Evolutionary conservation across 306 rosid genomes (phyloP), one percentile per base, ranked within the genome.

Genomic region (Vigna reflexopilosa): DNA sequence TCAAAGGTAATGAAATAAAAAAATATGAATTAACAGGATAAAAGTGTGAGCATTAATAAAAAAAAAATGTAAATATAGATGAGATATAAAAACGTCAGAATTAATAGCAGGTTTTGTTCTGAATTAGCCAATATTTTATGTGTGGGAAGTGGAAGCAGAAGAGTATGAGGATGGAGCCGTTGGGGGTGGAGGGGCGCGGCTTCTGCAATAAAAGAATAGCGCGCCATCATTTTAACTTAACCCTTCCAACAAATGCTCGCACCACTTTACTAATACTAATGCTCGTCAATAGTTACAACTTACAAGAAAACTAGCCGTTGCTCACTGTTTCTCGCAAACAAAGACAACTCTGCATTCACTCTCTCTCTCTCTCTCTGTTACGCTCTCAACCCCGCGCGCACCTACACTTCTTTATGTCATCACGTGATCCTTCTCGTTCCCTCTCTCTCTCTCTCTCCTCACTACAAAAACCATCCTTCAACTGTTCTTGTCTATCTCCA

Each of bases 301-400:
- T 52, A 19, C 20, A 45, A 67, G 48, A 49, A 34, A 81, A 88
- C 86, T 91, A 91, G 97, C 97, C 93, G 97, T 91, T 91, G 63
- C 45, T 48, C 40, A 2, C 1, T 17, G 24, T 57, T 20, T 57
- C 24, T 52, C 8, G 2, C 24, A 52, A n/a, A n/a, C 49, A 11
- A 11, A 2, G 12, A 52, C 26, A 17, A 9, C 2, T 55, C 62
- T 52, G 30, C 49, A 45, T 10, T 45, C 49, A 11, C 3, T 45
- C 49, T 45, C 5, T 45, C 47, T 9, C 50, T 45, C 16, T 45
- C 47, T 42, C 88, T 78, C 87, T 81, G 73, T 2, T 63, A 36
- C 68, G 50, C 80, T 70, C 72, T 67, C 80, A 58, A 61, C 80
- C 73, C 68, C 80, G 75, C 86, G 30, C 76, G 62, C 63, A 67